Conservation (phyloP, 2,329 filamentous ascomycete species). For the Cladophialophora yegresii region DNA sequence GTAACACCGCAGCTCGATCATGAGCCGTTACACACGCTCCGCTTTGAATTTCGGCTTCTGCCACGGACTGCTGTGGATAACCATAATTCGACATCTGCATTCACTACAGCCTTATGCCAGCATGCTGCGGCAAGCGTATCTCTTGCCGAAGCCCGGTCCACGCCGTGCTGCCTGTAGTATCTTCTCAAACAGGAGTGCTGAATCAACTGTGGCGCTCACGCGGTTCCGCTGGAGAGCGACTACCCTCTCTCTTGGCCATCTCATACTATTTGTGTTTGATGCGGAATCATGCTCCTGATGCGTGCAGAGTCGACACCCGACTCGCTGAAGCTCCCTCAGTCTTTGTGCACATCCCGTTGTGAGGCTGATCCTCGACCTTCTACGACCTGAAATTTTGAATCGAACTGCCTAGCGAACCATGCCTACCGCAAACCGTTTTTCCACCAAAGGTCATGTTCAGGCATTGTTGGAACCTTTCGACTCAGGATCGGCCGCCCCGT, state of each 20-base stretch:
- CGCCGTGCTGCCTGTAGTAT: not conserved
- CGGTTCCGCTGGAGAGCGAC: conserved; percentile 6
- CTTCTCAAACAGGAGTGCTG: not conserved
- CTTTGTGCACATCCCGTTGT: not conserved
- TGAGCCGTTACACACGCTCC: not conserved
- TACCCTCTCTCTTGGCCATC: not conserved
- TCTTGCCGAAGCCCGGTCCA: not conserved
- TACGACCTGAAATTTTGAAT: not conserved
- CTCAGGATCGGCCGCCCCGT: conserved; percentile 1
- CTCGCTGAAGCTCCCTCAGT: not conserved
- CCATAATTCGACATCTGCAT: not conserved
- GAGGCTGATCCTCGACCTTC: not conserved
- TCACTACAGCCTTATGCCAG: not conserved
- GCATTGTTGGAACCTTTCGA: not conserved
- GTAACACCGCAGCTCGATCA: not conserved
- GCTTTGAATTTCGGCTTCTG: not conserved
- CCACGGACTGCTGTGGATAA: not conserved
- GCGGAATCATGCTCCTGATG: not conserved
- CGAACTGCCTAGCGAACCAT: not conserved
- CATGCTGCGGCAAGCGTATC: not conserved
- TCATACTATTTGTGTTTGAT: not conserved
- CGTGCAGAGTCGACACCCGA: not conserved
- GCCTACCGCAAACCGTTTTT: not conserved
- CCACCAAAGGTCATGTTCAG: not conserved
- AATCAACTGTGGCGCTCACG: conserved; percentile 3